Conservation (phyloP, 2,329 filamentous ascomycete genomes). For the Aspergillus sergii region DNA sequence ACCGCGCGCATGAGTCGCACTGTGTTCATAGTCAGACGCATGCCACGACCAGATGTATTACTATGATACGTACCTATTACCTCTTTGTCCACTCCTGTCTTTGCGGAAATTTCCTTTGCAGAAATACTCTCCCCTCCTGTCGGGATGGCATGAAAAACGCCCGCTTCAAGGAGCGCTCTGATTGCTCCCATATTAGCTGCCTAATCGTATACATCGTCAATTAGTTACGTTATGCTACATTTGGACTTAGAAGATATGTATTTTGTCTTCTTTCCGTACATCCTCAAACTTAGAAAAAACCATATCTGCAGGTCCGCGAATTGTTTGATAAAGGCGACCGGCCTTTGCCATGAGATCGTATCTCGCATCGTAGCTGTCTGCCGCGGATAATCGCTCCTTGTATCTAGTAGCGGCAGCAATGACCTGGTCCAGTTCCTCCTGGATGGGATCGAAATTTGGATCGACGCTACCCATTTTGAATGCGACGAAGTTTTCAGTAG, state of each 20-base stretch:
- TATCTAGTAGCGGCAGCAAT: constrained; percentile 4
- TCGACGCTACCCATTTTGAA: background rate
- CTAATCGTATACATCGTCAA: constrained; percentile 9
- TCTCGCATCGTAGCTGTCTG: constrained; percentile 2
- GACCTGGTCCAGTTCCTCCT: constrained; percentile 12
- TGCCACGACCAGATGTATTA: background rate
- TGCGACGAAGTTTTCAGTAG: background rate
- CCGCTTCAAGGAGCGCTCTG: constrained; percentile 22
- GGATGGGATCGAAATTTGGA: constrained; percentile 1
- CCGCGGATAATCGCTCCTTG: background rate
- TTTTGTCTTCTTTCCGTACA: background rate
- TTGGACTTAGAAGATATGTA: too few species aligned
- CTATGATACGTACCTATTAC: constrained; percentile 5
- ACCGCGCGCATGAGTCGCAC: constrained; percentile 24
- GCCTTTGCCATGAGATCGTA: constrained; percentile 12
- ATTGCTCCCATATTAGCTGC: constrained; percentile 22
- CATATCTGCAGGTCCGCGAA: constrained; percentile 24
- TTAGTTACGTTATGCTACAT: too few species aligned
- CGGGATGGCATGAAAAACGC: constrained; percentile 25
- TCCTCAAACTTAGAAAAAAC: constrained; percentile 24
- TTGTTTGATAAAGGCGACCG: constrained; percentile 16
- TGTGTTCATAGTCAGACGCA: background rate
- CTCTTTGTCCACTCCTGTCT: constrained; percentile 15
- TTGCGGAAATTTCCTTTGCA: constrained; percentile 11
- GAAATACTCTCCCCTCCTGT: constrained; percentile 19